These are phyloP conservation scores for Mycena latifolia DNA, from an alignment of 768 basidiomycete species.

Conservation along the genomic window DNA sequence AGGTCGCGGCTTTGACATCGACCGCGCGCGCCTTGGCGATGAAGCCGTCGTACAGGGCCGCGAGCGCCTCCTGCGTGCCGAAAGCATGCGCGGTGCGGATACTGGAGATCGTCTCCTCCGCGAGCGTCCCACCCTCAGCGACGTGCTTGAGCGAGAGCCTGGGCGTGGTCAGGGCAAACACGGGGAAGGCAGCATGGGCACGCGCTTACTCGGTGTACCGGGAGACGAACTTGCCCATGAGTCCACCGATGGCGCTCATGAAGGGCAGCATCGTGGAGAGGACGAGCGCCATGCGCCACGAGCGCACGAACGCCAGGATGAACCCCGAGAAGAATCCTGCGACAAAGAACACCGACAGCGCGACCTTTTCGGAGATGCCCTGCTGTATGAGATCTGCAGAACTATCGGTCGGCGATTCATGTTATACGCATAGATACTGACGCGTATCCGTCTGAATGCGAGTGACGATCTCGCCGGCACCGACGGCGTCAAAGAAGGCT, in stretches of 20 bases:
- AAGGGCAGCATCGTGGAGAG: conserved; percentile 86
- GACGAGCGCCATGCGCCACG: conserved; percentile 88
- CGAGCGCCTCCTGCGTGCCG: conserved; percentile 77
- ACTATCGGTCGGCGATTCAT: neutral
- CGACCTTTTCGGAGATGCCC: conserved; percentile 93
- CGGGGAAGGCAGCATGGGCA: conserved; percentile 27
- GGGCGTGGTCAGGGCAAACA: too few species aligned
- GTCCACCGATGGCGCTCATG: conserved; percentile 76
- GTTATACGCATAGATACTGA: conserved; percentile 37
- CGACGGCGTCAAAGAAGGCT: conserved; percentile 92
- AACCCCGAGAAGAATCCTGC: conserved; percentile 86
- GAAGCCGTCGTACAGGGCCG: conserved; percentile 73
- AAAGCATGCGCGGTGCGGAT: conserved; percentile 94
- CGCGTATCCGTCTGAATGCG: conserved; percentile 92
- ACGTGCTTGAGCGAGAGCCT: conserved; percentile 79
- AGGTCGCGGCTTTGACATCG: conserved; percentile 68
- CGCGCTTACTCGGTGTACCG: conserved; percentile 76
- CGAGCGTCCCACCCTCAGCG: conserved; percentile 80
- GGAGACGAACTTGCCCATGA: conserved; percentile 78
- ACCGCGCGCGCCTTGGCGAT: conserved; percentile 64
- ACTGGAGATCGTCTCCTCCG: conserved; percentile 93
- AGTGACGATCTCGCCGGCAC: conserved; percentile 94
- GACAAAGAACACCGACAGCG: conserved; percentile 71
- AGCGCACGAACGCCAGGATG: conserved; percentile 74
- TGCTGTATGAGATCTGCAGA: conserved; percentile 84